These are phyloP conservation scores for Grosmannia serpens DNA, from an alignment of 2,329 filamentous ascomycete species.

Conservation along the genomic window DNA sequence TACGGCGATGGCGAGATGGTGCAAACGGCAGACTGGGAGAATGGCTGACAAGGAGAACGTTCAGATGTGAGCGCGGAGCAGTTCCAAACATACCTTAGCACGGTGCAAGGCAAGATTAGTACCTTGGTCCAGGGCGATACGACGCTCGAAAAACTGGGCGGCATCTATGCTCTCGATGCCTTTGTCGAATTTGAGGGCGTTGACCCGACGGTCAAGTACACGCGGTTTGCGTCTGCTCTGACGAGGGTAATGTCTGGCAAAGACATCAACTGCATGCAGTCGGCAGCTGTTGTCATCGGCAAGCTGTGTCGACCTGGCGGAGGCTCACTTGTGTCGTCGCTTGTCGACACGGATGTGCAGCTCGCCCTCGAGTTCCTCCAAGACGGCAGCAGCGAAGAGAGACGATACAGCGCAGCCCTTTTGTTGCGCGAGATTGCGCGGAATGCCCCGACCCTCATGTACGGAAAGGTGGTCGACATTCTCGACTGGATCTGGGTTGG, in stretches of 20 bases:
- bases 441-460: conserved; percentile 91
- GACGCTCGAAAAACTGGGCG: conserved; percentile 78
- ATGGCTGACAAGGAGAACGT: background rate
- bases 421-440: conserved; percentile 82
- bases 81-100: conserved; percentile 51
- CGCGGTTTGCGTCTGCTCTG: conserved; percentile 83
- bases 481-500: conserved; percentile 96
- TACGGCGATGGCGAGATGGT: conserved; percentile 16
- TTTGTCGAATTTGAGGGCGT: conserved; percentile 95
- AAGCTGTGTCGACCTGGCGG: conserved; percentile 87
- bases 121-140: conserved; percentile 72
- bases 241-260: conserved; percentile 81
- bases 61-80: conserved; percentile 68
- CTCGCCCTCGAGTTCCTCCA: conserved; percentile 95
- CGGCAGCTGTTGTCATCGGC: conserved; percentile 78
- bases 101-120: conserved; percentile 45
- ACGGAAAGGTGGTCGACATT: conserved; percentile 87
- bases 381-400: conserved; percentile 84
- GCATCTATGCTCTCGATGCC: conserved; percentile 81
- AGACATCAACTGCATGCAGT: conserved; percentile 81
- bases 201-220: conserved; percentile 86
- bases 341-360: conserved; percentile 95
- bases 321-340: conserved; percentile 83
- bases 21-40: no score
- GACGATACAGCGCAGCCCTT: conserved; percentile 85